These are phyloP conservation scores for Backusella parvicylindrica DNA, from an alignment of 192 early-diverging fungal genomes.

Conservation along the genomic window DNA sequence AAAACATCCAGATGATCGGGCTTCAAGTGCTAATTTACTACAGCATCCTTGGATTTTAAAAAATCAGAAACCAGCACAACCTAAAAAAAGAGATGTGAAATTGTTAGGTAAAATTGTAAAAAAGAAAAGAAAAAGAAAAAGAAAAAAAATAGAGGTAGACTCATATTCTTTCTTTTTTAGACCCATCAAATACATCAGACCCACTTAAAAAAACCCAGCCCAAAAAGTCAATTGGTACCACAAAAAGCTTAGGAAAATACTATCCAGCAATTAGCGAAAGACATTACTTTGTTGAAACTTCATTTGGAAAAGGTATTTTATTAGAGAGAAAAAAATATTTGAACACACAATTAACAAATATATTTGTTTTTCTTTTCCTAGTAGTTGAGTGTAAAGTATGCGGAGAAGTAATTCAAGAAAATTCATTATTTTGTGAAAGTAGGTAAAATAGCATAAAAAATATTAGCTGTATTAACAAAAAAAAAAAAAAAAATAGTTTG, in stretches of 20 bases:
- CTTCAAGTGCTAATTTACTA: slow-evolving; percentile 68
- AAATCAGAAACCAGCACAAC: slow-evolving; percentile 13
- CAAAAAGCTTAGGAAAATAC: not conserved
- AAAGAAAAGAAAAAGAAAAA: not conserved
- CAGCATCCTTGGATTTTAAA: slow-evolving; percentile 72
- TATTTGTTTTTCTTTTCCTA: slow-evolving; percentile 1
- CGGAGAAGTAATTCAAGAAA: slow-evolving; percentile 35
- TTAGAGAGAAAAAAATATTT: not conserved
- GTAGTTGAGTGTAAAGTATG: slow-evolving; percentile 49
- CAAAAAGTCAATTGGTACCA: not conserved
- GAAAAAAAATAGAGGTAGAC: not conserved
- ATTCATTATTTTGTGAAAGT: slow-evolving; percentile 54
- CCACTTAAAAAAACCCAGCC: not conserved
- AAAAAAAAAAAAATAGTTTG: slow-evolving; percentile 13
- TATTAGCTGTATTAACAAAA: not conserved
- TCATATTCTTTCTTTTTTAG: not conserved
- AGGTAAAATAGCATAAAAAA: not conserved
- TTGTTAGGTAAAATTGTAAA: not conserved
- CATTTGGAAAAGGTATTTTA: slow-evolving; percentile 14
- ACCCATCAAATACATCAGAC: not conserved
- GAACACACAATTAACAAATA: not conserved
- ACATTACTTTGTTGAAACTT: slow-evolving; percentile 15
- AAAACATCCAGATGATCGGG: slow-evolving; percentile 71
- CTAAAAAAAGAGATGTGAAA: not conserved
- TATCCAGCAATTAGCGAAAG: not conserved